Evolutionary conservation across 177 flowering plant genomes (phyloP), one percentile per base, ranked within the genome.

Genomic region (Vitis hybrid): DNA sequence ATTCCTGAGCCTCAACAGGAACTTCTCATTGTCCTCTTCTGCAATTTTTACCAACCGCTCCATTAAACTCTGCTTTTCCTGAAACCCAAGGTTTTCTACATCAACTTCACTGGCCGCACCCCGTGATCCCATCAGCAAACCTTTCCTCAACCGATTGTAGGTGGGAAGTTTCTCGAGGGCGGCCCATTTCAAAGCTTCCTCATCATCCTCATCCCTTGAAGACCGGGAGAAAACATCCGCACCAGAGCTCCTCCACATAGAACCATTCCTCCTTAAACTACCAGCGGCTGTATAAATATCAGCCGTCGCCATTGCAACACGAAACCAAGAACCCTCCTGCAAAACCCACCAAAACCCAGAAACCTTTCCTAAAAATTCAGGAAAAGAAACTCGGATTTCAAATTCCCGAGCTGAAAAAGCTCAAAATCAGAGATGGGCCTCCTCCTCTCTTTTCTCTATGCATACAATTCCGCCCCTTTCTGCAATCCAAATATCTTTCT

Each of bases 121-220:
- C 7, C 52, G 45, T 3, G 79, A 68, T 10, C 66, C 71, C n/a
- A 74, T 63, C 50, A 84, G 55, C 34, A 86, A 31, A 10, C 89
- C 89, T 78, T 77, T 86, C 69, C 76, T 81, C 63, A 85, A 15
- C 48, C 86, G 79, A 56, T 65, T 63, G 57, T 72, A 79, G 4
- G 88, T 85, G 0, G 88, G 88, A 8, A 85, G 73, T 54, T 73
- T 85, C 74, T 85, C 85, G 34, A 83, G 79, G 9, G 89, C 84
- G 26, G 87, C 89, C 89, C 89, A 85, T 68, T 71, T 83, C 1
- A 82, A 77, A 61, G 85, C 89, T 19, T 79, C 85, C 60, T 86
- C 86, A 45, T 86, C 87, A 62, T 81, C 84, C 63, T 84, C 87
- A 2, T 77, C 78, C 10, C 77, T 31, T 2, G 82, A 68, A 13